phyloP scores from a whole-genome alignment of 331 rosid species.

The Quercus tomentella region DNA sequence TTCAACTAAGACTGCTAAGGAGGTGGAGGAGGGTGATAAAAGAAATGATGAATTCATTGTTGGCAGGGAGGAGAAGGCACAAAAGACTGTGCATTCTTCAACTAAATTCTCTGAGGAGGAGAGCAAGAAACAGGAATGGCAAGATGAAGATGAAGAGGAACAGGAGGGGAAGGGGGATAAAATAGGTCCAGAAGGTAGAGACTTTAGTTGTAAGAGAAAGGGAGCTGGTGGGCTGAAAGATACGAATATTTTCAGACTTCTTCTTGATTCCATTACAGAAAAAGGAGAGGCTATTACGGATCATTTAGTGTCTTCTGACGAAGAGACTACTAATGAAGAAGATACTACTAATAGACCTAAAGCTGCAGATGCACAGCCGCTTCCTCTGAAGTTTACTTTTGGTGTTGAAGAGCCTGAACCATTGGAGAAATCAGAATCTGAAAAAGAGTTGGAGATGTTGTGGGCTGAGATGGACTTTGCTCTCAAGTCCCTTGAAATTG shows the following conservation, averaged over 20 bases:
- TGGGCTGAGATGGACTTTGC: constrained; percentile 4
- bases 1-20: background rate
- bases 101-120: background rate
- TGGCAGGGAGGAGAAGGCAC: background rate
- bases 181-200: background rate
- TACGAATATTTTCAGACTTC: background rate
- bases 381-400: background rate
- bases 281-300: background rate
- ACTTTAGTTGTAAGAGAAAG: background rate
- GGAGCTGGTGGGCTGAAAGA: constrained; percentile 2
- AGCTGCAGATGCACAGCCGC: background rate
- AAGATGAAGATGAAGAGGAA: background rate
- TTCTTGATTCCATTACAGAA: constrained; percentile 4
- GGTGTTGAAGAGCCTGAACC: background rate
- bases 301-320: background rate
- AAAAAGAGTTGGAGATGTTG: constrained; percentile 7
- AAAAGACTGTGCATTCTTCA: background rate
- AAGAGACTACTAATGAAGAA: background rate
- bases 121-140: background rate
- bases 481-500: background rate
- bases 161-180: background rate
- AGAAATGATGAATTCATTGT: background rate
- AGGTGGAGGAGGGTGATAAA: background rate
- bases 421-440: constrained; percentile 13
- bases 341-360: background rate